Base-by-base conservation (phyloP, 768 basidiomycete genomes). In the Hericium rajendrae region DNA sequence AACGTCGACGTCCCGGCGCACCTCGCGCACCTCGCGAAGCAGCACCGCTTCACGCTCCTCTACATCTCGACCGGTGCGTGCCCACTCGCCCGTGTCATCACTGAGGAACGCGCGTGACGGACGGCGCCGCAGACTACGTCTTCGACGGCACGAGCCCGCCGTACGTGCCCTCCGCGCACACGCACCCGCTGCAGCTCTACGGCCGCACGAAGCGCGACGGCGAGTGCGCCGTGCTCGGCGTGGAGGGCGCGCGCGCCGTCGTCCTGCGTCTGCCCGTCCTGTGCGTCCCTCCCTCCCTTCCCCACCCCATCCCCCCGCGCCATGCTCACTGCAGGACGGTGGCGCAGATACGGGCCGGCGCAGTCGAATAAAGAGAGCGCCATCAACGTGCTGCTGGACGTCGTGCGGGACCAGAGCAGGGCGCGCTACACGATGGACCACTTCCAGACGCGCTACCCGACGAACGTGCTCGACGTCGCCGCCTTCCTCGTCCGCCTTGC, bases 391-490 rank as follows among this genome's bases (percentile, higher is more conserved):
- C 78, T 99, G 6, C 70, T 94, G 28, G 93, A 97, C 68, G 76
- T 95, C 38, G 90, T 97, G 0, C 75, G 82, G 59, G 91, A 94
- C 66, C 89, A 88, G 63, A 88, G 86, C 5, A 90, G 89, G 2
- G 94, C 94, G 72, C 74, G 73, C 38, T 94, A 94, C 75, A 91
- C 85, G 69, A 97, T 97, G 95, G 95, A 99, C 68, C 86, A 95
- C 69, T 95, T 85, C 67, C 93, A 91, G 24, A 90, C 86, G 16
- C 80, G 95, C 28, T 95, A 88, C 72, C 95, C 95, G 0, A 98
- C 95, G 24, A 93, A 93, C 65, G 85, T 91, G 11, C 65, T 85
- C 37, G 94, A 97, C 66, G 86, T 97, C 55, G 93, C 88, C 2
- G 75, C 81, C 20, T 94, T 95, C 65, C 76, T 97, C 37, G 84